phyloP scores from a whole-genome alignment of 495 filamentous ascomycete genomes.

The Penicillium herquei region DNA sequence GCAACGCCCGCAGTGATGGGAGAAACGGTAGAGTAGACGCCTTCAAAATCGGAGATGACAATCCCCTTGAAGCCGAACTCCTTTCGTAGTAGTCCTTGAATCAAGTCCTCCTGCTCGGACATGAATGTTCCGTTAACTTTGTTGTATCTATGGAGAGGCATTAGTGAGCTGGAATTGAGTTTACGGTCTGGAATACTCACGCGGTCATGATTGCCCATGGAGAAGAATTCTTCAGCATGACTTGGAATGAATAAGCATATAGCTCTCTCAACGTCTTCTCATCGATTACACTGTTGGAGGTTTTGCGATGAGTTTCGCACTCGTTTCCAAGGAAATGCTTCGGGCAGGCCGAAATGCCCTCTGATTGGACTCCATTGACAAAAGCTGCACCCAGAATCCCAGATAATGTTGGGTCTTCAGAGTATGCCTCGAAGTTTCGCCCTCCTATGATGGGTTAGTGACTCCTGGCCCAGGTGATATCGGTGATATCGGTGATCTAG shows the following conservation, averaged over 20 bases:
- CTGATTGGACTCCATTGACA: constrained; percentile 60
- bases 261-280: constrained; percentile 43
- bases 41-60: constrained; percentile 2
- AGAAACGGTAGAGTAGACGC: constrained; percentile 1
- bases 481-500: background rate
- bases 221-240: constrained; percentile 48
- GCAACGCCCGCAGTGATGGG: constrained; percentile 1
- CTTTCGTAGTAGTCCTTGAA: background rate
- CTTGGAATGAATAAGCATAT: constrained; percentile 63
- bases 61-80: constrained; percentile 1
- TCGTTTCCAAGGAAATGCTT: constrained; percentile 72
- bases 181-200: background rate
- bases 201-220: constrained; percentile 3
- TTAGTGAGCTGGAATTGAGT: background rate
- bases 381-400: constrained; percentile 57
- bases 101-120: background rate
- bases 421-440: constrained; percentile 62
- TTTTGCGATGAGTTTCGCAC: constrained; percentile 48
- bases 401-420: constrained; percentile 64
- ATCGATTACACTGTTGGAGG: background rate
- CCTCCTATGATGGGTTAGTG: background rate
- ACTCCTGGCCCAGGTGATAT: background rate
- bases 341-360: constrained; percentile 58
- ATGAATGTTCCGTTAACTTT: background rate
- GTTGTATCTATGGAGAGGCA: background rate